A percentile compares a stretch with the other conserved stretches of the same genome.
phyloP scores from a whole-genome alignment of 2,329 filamentous ascomycete species.

The Alternaria gaisen region DNA sequence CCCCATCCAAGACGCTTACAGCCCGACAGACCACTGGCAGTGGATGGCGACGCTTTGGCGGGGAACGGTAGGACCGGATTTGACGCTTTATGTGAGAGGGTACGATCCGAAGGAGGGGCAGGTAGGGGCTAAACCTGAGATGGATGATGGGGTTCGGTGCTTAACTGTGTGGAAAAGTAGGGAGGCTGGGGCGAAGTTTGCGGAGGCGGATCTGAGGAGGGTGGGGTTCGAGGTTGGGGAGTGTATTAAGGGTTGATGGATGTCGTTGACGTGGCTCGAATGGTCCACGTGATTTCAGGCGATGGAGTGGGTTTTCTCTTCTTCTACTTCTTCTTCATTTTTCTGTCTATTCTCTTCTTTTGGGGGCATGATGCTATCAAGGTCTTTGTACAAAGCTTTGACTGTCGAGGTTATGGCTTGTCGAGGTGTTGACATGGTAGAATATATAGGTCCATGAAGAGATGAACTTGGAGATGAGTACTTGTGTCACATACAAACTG shows the following conservation, averaged over 20 bases:
- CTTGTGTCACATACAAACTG: too few species aligned
- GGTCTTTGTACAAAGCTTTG: neutral
- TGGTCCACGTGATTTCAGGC: neutral
- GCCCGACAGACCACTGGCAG: conserved; percentile 91
- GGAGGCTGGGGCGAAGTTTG: conserved; percentile 40
- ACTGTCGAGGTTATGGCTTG: neutral
- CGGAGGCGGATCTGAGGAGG: conserved; percentile 68
- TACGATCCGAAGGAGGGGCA: conserved; percentile 40
- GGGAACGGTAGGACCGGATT: conserved; percentile 81
- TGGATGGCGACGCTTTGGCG: conserved; percentile 97
- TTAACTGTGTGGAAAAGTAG: conserved; percentile 51
- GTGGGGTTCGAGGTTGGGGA: conserved; percentile 89
- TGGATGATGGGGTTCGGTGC: conserved; percentile 52
- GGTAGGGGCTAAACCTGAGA: conserved; percentile 52
- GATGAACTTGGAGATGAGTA: neutral
- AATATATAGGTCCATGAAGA: neutral
- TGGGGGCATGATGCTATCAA: neutral
- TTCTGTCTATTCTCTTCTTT: neutral
- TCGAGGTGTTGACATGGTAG: neutral
- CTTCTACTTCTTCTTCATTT: neutral
- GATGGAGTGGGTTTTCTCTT: neutral
- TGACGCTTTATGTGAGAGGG: conserved; percentile 72
- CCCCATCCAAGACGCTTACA: conserved; percentile 79
- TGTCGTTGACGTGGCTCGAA: neutral
- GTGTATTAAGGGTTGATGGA: conserved; percentile 64